Conservation (phyloP, 805 yeast species). For the Priceomyces castillae region DNA sequence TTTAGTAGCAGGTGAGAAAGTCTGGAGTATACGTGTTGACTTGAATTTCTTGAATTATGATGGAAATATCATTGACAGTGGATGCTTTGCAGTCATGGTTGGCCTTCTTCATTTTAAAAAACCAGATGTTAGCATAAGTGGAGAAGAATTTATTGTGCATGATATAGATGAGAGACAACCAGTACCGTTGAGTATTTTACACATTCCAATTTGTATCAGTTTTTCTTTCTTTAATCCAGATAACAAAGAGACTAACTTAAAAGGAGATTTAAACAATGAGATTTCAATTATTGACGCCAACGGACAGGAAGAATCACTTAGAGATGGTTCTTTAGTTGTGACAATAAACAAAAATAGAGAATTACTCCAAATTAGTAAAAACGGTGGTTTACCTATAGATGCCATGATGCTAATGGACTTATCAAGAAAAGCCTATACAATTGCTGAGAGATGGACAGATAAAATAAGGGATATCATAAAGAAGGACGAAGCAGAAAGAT, state of each 20-base stretch:
- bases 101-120: constrained; percentile 79
- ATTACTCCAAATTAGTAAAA: constrained; percentile 82
- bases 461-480: constrained; percentile 56
- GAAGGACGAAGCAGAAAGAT: constrained; percentile 50
- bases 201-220: constrained; percentile 85
- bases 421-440: constrained; percentile 58
- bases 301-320: constrained; percentile 67
- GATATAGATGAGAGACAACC: constrained; percentile 79
- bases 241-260: constrained; percentile 64
- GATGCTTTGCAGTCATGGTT: constrained; percentile 86
- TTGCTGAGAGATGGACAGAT: constrained; percentile 64
- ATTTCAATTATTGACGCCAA: constrained; percentile 73
- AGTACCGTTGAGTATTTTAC: constrained; percentile 78
- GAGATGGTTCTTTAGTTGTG: constrained; percentile 78
- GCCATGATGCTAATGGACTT: constrained; percentile 67
- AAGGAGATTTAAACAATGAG: constrained; percentile 60
- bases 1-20: constrained; percentile 84
- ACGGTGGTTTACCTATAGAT: constrained; percentile 86
- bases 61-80: constrained; percentile 89
- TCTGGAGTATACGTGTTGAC: constrained; percentile 91
- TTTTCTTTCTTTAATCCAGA: constrained; percentile 79
- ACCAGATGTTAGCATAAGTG: constrained; percentile 65
- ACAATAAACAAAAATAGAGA: constrained; percentile 90
- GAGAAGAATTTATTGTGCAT: constrained; percentile 63
- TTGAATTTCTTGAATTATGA: constrained; percentile 86